Base-by-base conservation (phyloP, 2,329 filamentous ascomycete genomes). In the Fusarium decemcellulare region DNA sequence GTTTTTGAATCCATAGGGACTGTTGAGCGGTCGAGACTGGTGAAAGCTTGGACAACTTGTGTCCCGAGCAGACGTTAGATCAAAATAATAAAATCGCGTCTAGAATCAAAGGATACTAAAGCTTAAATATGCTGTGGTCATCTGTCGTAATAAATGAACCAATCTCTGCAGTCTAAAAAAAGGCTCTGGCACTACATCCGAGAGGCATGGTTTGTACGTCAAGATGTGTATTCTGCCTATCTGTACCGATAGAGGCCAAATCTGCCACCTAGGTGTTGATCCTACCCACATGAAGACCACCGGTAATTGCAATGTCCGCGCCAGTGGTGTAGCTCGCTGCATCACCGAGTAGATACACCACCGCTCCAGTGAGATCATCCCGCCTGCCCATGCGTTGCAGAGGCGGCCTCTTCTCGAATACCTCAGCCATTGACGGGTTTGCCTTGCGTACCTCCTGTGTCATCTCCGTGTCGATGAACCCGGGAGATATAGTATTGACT, bases 341-440 rank as follows among this genome's bases (percentile, higher is more conserved):
- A 62, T 84, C 81, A 50, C 79, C 80, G 30, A 84, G 71, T 4
- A 83, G 70, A 63, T 83, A 84, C 9, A 81, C 73, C 2, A 80
- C 77, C 12, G 81, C 79, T 3, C 76, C 78, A 2, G 78, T 81
- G 15, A 84, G 75, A 65, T 84, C 82, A 44, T 80, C 79, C 62
- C 78, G 76, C 11, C 72, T 80, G 53, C 80, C 79, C n/a, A 83
- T 74, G 10, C 81, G 74, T 59, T 78, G 74, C 50, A 79, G 71
- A 0, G 80, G 80, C 11, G 81, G 78, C 27, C 74, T 72, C 51
- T 77, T 70, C 67, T 75, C 78, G 71, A 80, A 75, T 59, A 79
- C 74, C 40, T 77, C 74, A n/a, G 72, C 74, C 57, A 75, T 69
- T 72, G 58, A 66, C 74, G 58, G 48, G 74, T 75, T 79, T 62